These are phyloP conservation scores for Coemansia aciculifera DNA, from an alignment of 192 early-diverging fungal species.

Conservation along the genomic window DNA sequence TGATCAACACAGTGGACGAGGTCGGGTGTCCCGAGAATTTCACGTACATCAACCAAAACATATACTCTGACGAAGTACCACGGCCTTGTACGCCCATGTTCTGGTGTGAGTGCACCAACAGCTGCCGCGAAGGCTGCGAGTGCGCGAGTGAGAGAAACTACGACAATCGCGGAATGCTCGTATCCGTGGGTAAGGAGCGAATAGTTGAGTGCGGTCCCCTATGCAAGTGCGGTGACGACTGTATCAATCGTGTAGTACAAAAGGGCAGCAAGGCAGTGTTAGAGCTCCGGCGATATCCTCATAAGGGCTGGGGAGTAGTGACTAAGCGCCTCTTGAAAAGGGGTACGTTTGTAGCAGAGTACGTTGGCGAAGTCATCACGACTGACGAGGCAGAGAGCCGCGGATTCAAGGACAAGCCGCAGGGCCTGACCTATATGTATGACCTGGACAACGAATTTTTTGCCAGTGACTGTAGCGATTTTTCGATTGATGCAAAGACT, in stretches of 20 bases:
- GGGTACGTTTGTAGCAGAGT: constrained; percentile 94
- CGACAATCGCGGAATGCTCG: constrained; percentile 35
- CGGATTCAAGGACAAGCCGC: constrained; percentile 22
- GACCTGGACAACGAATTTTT: constrained; percentile 74
- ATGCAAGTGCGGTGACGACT: constrained; percentile 38
- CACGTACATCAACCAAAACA: constrained; percentile 43
- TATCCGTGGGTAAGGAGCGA: background rate
- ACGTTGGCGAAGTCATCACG: constrained; percentile 94
- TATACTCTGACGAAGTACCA: constrained; percentile 44
- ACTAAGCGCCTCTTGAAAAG: constrained; percentile 14
- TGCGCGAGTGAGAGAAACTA: constrained; percentile 39
- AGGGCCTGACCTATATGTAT: constrained; percentile 57
- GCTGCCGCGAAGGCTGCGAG: constrained; percentile 17
- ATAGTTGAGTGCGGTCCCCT: constrained; percentile 47
- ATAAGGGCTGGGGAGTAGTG: constrained; percentile 56
- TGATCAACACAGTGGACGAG: constrained; percentile 42
- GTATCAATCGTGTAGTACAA: constrained; percentile 48
- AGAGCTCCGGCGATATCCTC: constrained; percentile 40
- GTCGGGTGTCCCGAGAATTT: constrained; percentile 34
- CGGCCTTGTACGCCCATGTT: constrained; percentile 40
- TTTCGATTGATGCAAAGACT: constrained; percentile 91
- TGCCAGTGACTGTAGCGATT: constrained; percentile 82
- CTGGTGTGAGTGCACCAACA: constrained; percentile 36
- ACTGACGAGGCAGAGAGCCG: constrained; percentile 75
- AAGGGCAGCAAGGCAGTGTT: constrained; percentile 30